Evolutionary conservation across 2,329 filamentous ascomycete genomes (phyloP).

Genomic region (Cercospora sp.): DNA sequence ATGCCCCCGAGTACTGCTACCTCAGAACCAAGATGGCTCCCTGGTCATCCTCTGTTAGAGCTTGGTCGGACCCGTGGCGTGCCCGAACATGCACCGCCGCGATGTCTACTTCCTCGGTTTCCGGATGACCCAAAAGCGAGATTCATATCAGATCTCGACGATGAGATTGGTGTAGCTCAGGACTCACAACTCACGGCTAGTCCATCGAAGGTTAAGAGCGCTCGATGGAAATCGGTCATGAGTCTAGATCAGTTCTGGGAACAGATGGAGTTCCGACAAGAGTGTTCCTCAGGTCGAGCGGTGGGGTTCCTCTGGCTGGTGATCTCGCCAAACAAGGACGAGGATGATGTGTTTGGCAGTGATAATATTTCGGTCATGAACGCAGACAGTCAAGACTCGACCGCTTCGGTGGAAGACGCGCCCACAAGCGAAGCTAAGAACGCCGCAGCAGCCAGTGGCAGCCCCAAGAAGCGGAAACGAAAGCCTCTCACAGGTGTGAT

Average conservation of each 20-base stretch:
- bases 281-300: constrained; percentile 87
- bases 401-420: neutral
- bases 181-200: constrained; percentile 37
- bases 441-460: constrained; percentile 1
- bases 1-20: constrained; percentile 57
- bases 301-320: constrained; percentile 96
- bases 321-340: constrained; percentile 57
- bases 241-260: constrained; percentile 96
- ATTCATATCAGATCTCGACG: constrained; percentile 84
- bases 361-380: constrained; percentile 2
- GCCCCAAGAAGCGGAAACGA: constrained; percentile 41
- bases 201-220: constrained; percentile 53
- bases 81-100: constrained; percentile 65
- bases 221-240: constrained; percentile 79
- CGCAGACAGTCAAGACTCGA: constrained; percentile 27
- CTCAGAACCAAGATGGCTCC: constrained; percentile 45
- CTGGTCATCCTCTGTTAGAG: constrained; percentile 71
- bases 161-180: constrained; percentile 55
- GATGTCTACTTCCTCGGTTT: constrained; percentile 81
- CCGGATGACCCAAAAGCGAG: constrained; percentile 94
- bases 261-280: constrained; percentile 93
- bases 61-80: constrained; percentile 60
- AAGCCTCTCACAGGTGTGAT: constrained; percentile 60
- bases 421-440: constrained; percentile 12
- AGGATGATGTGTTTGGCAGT: constrained; percentile 2